Percentiles rank a stretch among this genome's conserved stretches.
Conservation (phyloP, 108 stramenopile genomes). For the Schizochytrium sp. region DNA sequence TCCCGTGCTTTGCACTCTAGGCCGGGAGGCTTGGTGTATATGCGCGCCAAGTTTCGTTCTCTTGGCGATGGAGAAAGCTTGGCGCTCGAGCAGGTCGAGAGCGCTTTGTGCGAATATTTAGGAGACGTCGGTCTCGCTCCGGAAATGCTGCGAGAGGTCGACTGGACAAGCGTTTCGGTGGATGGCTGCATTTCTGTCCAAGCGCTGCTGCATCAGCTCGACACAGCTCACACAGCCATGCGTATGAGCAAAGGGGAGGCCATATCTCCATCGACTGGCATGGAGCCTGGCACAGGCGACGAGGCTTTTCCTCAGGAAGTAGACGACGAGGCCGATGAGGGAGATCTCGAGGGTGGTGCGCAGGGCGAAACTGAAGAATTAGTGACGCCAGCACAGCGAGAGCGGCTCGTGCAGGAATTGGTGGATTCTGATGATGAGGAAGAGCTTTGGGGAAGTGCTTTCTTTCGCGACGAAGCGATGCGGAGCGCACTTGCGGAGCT, state of each 20-base stretch:
- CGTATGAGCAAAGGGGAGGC: neutral
- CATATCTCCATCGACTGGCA: neutral
- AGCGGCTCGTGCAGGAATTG: neutral
- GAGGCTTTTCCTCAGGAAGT: neutral
- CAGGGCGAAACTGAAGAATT: neutral
- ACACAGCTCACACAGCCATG: neutral
- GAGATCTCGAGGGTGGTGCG: no score
- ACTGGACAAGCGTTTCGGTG: neutral
- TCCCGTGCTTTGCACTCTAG: neutral
- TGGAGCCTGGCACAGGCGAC: neutral
- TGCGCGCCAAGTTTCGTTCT: neutral
- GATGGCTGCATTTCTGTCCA: neutral
- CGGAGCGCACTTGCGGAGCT: constrained; percentile 7
- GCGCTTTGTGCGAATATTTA: neutral
- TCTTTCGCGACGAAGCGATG: neutral
- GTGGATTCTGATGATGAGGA: neutral
- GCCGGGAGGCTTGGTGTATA: neutral
- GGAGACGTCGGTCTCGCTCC: neutral
- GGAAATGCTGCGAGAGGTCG: neutral
- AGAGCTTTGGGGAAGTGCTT: neutral
- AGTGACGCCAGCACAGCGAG: neutral
- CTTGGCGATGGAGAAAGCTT: neutral
- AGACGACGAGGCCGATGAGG: neutral
- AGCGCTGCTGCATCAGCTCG: no score
- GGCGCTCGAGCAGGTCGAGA: neutral